These are phyloP conservation scores for Primulina huaijiensis DNA, from an alignment of 257 asterid species.

Conservation along the genomic window DNA sequence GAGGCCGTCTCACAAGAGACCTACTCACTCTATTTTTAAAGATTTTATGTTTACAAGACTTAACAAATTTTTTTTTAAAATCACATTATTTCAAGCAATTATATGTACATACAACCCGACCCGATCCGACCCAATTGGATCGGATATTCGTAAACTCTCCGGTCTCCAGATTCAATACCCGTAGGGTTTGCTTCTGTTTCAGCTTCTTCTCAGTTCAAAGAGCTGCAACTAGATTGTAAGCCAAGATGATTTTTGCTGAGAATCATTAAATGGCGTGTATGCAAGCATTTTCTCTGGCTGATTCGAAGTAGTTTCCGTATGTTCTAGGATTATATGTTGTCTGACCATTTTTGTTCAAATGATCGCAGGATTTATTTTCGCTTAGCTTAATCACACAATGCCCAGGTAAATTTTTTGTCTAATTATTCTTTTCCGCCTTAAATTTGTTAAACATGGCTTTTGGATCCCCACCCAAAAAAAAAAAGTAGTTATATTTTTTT, in stretches of 20 bases:
- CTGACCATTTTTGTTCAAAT: background rate
- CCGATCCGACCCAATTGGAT: no score
- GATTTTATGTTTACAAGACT: no score
- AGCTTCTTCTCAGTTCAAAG: background rate
- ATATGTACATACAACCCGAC: no score
- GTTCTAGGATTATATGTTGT: background rate
- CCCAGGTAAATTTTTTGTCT: constrained; percentile 33
- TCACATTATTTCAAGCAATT: no score
- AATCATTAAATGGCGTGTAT: background rate
- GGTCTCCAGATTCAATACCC: background rate
- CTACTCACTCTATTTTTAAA: no score
- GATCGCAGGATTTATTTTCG: background rate
- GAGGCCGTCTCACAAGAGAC: no score
- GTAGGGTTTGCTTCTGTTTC: background rate
- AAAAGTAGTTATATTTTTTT: background rate
- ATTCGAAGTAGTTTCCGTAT: background rate
- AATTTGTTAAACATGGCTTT: constrained; percentile 13
- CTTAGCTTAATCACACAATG: constrained; percentile 32
- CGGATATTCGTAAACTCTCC: background rate
- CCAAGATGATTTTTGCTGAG: background rate
- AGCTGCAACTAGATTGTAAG: background rate
- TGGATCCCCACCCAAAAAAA: background rate
- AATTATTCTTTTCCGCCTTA: background rate
- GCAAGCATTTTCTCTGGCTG: background rate
- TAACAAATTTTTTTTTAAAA: no score